phyloP scores from a whole-genome alignment of 129 eudicot species.

The Helichrysum umbraculigerum region DNA sequence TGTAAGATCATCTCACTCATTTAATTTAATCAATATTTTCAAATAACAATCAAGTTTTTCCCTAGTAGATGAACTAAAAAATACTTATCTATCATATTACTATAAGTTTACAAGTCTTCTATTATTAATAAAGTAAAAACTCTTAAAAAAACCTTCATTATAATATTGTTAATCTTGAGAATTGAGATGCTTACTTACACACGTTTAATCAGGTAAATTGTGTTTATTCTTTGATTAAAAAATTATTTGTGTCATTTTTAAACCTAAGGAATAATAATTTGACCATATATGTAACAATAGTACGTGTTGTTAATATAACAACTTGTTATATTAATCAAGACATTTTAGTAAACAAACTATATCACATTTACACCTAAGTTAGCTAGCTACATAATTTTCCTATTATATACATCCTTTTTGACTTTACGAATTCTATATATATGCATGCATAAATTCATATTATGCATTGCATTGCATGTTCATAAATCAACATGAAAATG shows the following conservation, averaged over 20 bases:
- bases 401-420: neutral
- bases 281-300: neutral
- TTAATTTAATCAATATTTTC: neutral
- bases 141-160: neutral
- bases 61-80: neutral
- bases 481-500: slow-evolving; percentile 19
- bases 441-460: neutral
- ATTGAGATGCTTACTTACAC: neutral
- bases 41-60: neutral
- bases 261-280: neutral
- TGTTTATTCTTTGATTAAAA: no score
- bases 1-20: neutral
- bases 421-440: neutral
- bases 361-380: neutral
- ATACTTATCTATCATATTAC: neutral
- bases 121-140: neutral
- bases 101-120: neutral
- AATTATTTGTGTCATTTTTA: neutral
- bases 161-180: no score
- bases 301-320: no score
- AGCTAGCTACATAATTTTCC: no score
- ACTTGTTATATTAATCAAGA: neutral
- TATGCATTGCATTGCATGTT: slow-evolving; percentile 12
- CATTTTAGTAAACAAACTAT: neutral
- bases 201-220: neutral